Evolutionary conservation across 805 yeast genomes (phyloP).

Genomic region (Grigorovia humatica): DNA sequence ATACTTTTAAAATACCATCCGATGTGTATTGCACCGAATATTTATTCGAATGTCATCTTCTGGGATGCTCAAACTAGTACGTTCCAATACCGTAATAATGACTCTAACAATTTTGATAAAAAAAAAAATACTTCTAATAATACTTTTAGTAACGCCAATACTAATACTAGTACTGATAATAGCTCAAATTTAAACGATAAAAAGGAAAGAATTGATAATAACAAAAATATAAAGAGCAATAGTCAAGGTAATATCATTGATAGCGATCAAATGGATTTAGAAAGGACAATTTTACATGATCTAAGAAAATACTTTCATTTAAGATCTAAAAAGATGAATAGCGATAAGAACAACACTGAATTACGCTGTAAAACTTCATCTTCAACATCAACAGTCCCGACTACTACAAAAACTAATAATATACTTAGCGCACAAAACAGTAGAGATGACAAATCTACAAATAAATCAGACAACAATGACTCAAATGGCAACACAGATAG

Average conservation of each 20-base stretch:
- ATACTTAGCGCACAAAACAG: too few relatives aligned
- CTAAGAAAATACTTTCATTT: conserved; percentile 45
- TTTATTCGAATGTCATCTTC: conserved; percentile 43
- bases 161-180: neutral
- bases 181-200: neutral
- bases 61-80: conserved; percentile 18
- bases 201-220: neutral
- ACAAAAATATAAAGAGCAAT: neutral
- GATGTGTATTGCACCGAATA: conserved; percentile 64
- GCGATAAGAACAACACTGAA: neutral
- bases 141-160: too few relatives aligned
- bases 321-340: conserved; percentile 6
- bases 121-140: neutral
- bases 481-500: neutral
- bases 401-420: neutral
- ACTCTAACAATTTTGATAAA: neutral
- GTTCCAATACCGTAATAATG: neutral
- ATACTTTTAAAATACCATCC: conserved; percentile 73
- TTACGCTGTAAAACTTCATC: neutral
- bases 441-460: neutral
- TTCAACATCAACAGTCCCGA: neutral
- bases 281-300: conserved; percentile 42
- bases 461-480: neutral
- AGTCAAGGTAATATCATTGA: neutral
- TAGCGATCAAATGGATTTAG: conserved; percentile 13